These are phyloP conservation scores for Fraxinus pennsylvanica DNA, from an alignment of 257 asterid species.

Conservation along the genomic window DNA sequence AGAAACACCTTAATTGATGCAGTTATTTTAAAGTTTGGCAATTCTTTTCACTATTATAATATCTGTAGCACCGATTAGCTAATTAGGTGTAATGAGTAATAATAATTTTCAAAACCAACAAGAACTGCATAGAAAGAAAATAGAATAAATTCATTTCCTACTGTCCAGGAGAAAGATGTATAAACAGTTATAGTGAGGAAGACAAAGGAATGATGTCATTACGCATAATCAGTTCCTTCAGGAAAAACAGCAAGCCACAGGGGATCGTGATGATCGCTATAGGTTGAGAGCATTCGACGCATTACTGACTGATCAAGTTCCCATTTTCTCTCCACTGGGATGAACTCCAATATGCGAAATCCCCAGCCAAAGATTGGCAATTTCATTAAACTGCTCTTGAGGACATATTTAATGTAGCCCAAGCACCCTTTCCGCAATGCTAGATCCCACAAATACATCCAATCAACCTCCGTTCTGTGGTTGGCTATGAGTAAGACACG, in stretches of 20 bases:
- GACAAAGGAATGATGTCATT: conserved; percentile 34
- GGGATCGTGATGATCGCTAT: conserved; percentile 54
- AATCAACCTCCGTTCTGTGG: conserved; percentile 95
- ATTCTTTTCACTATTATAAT: background rate
- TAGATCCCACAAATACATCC: conserved; percentile 97
- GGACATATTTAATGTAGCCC: conserved; percentile 79
- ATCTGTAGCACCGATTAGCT: background rate
- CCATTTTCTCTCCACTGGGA: conserved; percentile 96
- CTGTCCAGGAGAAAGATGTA: background rate
- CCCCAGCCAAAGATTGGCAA: conserved; percentile 94
- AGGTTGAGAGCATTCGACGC: conserved; percentile 60
- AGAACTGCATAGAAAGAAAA: background rate
- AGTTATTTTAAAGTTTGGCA: conserved; percentile 2
- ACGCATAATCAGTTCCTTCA: conserved; percentile 96
- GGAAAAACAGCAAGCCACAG: conserved; percentile 97
- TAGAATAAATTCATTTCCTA: background rate
- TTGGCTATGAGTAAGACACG: conserved; percentile 74
- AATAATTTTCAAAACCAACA: background rate
- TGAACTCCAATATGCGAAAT: conserved; percentile 79
- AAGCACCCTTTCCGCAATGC: conserved; percentile 76
- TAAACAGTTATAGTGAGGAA: conserved; percentile 10
- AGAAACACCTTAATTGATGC: background rate
- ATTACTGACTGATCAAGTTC: conserved; percentile 69
- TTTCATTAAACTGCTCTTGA: conserved; percentile 89
- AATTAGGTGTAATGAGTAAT: background rate